Conservation (phyloP, 2,329 filamentous ascomycete genomes). For the Epichloe sp. region DNA sequence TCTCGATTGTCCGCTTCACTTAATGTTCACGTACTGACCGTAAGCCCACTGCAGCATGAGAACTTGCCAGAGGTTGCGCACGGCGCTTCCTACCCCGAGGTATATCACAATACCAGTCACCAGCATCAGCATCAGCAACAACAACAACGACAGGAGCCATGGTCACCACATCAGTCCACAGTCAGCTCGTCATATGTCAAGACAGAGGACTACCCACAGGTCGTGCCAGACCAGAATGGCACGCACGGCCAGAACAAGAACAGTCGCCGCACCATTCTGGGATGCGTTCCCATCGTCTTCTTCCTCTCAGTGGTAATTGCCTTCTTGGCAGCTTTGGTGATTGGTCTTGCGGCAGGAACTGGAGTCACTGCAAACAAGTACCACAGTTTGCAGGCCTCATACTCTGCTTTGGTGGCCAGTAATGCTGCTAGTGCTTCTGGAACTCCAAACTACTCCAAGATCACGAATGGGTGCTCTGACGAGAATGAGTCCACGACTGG, state of each 20-base stretch:
- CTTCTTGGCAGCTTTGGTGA: constrained; percentile 25
- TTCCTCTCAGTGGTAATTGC: constrained; percentile 27
- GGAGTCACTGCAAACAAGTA: constrained; percentile 26
- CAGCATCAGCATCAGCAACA: neutral
- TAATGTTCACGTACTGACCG: neutral
- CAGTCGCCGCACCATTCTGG: neutral
- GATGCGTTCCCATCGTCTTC: constrained; percentile 25
- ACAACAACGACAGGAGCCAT: neutral
- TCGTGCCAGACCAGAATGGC: neutral
- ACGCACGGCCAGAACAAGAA: neutral
- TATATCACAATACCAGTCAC: neutral
- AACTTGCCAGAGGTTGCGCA: constrained; percentile 1
- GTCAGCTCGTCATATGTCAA: neutral
- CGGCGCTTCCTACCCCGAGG: neutral
- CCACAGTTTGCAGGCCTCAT: constrained; percentile 14
- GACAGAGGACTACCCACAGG: neutral
- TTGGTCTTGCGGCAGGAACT: constrained; percentile 31
- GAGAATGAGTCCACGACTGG: constrained; percentile 22
- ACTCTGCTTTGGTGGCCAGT: neutral
- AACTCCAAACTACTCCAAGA: constrained; percentile 2
- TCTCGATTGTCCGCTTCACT: neutral
- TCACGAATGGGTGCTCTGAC: constrained; percentile 28
- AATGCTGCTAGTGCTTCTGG: neutral
- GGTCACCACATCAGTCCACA: neutral
- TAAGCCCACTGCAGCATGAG: neutral